Evolutionary conservation across 768 basidiomycete genomes (phyloP).

Genomic region (Mycena latifolia): DNA sequence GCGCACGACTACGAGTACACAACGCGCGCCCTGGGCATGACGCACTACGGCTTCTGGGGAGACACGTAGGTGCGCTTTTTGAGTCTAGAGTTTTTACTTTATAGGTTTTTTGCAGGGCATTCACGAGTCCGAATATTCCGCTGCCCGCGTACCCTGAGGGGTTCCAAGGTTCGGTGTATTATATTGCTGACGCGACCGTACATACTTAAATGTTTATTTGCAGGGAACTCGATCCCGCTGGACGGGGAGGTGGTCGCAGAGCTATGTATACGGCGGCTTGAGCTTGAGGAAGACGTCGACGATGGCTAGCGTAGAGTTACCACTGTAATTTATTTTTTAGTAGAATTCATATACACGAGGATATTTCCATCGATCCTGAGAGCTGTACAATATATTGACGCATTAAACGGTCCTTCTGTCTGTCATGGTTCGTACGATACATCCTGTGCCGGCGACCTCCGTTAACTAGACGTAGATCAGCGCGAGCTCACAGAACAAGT

Average conservation of each 20-base stretch:
- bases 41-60: constrained; percentile 89
- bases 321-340: not conserved
- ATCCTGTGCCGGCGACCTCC: constrained; percentile 93
- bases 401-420: constrained; percentile 65
- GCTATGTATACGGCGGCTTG: constrained; percentile 70
- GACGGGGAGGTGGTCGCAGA: constrained; percentile 76
- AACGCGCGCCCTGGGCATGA: constrained; percentile 77
- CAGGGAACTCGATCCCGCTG: constrained; percentile 84
- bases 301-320: constrained; percentile 45
- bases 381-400: constrained; percentile 11
- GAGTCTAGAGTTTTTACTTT: too few species aligned
- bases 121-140: constrained; percentile 81
- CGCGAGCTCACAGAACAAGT: not conserved
- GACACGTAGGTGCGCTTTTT: constrained; percentile 58
- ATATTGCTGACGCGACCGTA: not conserved
- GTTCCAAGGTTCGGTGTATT: constrained; percentile 75
- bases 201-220: not conserved
- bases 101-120: constrained; percentile 60
- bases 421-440: constrained; percentile 89
- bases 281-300: constrained; percentile 69
- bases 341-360: too few species aligned
- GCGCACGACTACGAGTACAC: constrained; percentile 90
- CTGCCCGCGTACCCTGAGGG: constrained; percentile 83
- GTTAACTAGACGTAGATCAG: constrained; percentile 70
- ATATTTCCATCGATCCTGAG: not conserved